Percentiles rank a stretch among this genome's conserved stretches.
Evolutionary conservation across 495 filamentous ascomycete species (phyloP).

Genomic region (Xylaria curta): DNA sequence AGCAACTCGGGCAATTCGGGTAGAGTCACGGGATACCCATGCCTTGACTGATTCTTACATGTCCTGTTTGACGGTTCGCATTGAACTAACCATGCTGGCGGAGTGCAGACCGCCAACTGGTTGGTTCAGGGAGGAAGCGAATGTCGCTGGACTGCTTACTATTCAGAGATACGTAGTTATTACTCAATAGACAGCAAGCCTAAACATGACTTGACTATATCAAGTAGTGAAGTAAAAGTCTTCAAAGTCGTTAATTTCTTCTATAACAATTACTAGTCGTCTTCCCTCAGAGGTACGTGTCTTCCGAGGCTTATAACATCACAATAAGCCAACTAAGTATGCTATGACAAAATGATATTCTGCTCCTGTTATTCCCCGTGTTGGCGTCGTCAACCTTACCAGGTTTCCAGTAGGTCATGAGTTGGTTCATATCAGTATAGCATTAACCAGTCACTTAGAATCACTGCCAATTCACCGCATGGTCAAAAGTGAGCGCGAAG

Average conservation of each 20-base stretch:
- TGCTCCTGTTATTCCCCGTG: neutral
- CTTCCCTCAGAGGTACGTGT: neutral
- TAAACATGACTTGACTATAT: neutral
- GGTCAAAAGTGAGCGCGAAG: neutral
- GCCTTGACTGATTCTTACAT: neutral
- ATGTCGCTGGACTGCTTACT: neutral
- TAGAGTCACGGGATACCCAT: conserved; percentile 14
- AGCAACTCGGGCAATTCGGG: conserved; percentile 3
- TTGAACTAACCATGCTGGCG: conserved; percentile 2
- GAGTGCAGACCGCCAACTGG: conserved; percentile 28
- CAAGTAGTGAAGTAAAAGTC: neutral
- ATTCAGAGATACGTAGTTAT: conserved; percentile 18
- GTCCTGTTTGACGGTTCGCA: conserved; percentile 5
- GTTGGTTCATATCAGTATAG: neutral
- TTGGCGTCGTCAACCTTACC: neutral
- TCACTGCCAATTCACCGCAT: neutral
- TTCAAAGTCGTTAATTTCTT: neutral
- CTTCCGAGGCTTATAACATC: neutral
- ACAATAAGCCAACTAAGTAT: neutral
- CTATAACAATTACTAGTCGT: neutral
- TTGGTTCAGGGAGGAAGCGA: neutral
- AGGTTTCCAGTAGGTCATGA: neutral
- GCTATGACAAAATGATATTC: neutral
- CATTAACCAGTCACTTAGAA: neutral
- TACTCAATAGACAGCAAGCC: conserved; percentile 18